Evolutionary conservation across 2,329 filamentous ascomycete species (phyloP).

Genomic region (Colletotrichum acutatum): DNA sequence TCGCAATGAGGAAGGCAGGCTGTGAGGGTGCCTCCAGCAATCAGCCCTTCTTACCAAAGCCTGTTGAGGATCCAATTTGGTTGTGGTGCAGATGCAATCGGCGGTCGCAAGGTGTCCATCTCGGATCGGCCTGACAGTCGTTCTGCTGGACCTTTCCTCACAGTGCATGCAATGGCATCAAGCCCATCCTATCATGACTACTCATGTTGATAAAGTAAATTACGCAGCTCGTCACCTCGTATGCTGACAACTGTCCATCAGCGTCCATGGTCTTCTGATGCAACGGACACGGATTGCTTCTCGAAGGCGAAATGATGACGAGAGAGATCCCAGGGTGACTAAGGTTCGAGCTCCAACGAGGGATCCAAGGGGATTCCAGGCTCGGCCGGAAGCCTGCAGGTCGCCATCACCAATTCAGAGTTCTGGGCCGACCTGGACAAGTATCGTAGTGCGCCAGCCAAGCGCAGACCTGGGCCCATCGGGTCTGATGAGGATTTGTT

Average conservation of each 20-base stretch:
- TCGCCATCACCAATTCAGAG: slow-evolving; percentile 29
- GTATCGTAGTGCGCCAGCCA: slow-evolving; percentile 23
- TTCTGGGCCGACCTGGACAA: slow-evolving; percentile 27
- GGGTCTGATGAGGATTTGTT: slow-evolving; percentile 11
- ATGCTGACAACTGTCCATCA: background rate
- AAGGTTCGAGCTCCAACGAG: background rate
- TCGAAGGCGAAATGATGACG: slow-evolving; percentile 1
- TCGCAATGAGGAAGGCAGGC: slow-evolving; percentile 17
- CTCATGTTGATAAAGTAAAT: background rate
- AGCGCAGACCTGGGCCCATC: slow-evolving; percentile 12
- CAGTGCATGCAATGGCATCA: background rate
- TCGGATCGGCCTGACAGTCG: background rate
- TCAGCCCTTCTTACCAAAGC: slow-evolving; percentile 5
- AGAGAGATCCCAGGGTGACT: background rate
- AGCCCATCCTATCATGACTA: background rate
- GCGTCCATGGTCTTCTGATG: slow-evolving; percentile 6
- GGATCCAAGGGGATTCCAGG: slow-evolving; percentile 28
- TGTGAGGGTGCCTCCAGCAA: slow-evolving; percentile 15
- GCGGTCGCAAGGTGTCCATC: background rate
- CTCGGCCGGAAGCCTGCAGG: slow-evolving; percentile 13
- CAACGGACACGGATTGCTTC: background rate
- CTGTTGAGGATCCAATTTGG: background rate
- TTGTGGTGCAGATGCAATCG: background rate
- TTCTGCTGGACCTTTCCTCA: background rate
- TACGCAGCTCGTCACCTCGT: background rate